Conservation (phyloP, 257 asterid genomes). For the Rehmannia glutinosa region DNA sequence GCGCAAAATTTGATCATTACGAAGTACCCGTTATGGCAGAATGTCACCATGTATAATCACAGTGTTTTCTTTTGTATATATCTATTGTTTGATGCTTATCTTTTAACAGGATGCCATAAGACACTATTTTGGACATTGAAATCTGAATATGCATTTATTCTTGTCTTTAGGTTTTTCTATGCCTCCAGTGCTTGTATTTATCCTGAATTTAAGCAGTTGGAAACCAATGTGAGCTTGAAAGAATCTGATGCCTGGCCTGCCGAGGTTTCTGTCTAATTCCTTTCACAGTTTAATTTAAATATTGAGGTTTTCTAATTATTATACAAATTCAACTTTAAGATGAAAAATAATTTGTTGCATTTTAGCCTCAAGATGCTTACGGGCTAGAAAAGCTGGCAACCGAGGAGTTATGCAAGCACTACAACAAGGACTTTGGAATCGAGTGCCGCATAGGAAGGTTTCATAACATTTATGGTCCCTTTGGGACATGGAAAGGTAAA, state of each 20-base stretch:
- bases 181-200: conserved; percentile 92
- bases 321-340: too few relatives aligned
- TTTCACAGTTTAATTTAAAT: background rate
- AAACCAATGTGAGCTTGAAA: conserved; percentile 86
- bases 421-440: conserved; percentile 84
- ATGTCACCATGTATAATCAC: too few relatives aligned
- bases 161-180: conserved; percentile 62
- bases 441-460: conserved; percentile 92
- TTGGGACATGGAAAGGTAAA: conserved; percentile 95
- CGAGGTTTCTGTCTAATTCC: conserved; percentile 47
- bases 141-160: background rate
- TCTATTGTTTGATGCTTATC: too few relatives aligned
- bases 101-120: too few relatives aligned
- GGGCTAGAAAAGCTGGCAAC: conserved; percentile 86
- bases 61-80: too few relatives aligned
- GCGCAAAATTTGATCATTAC: too few relatives aligned
- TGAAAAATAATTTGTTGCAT: background rate
- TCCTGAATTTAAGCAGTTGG: conserved; percentile 86
- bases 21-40: too few relatives aligned
- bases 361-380: conserved; percentile 88
- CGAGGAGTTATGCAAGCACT: conserved; percentile 81
- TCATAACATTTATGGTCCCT: conserved; percentile 91
- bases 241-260: conserved; percentile 97
- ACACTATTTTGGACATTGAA: too few relatives aligned
- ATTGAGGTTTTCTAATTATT: background rate